Evolutionary conservation across 768 basidiomycete genomes (phyloP).

Genomic region (Amyloporia xantha): DNA sequence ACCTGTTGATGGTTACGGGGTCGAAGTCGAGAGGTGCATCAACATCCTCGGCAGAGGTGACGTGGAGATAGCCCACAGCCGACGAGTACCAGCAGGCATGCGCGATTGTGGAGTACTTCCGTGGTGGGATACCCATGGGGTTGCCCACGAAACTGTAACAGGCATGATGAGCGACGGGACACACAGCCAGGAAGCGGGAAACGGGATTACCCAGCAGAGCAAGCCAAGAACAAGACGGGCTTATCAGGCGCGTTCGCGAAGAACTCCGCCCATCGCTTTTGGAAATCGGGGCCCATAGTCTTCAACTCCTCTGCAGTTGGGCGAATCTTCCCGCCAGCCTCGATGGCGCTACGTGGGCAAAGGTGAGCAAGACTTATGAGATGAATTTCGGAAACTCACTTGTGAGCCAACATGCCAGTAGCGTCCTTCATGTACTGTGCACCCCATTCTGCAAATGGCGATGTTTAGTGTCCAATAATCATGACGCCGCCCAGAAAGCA

Average conservation of each 20-base stretch:
- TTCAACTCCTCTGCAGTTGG: conserved; percentile 44
- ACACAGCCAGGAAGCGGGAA: no score
- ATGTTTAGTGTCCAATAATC: neutral
- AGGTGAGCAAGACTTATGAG: neutral
- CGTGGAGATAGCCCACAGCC: conserved; percentile 43
- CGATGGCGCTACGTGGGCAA: conserved; percentile 33
- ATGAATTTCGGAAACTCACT: conserved; percentile 29
- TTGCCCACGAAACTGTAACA: conserved; percentile 21
- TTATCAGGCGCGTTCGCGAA: conserved; percentile 50
- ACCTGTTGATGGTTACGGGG: conserved; percentile 40
- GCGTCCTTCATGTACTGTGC: conserved; percentile 32
- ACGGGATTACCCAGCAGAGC: conserved; percentile 37
- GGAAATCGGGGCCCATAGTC: conserved; percentile 42
- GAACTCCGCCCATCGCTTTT: conserved; percentile 41
- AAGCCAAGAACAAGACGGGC: conserved; percentile 39
- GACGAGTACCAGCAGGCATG: conserved; percentile 38
- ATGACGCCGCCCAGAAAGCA: neutral
- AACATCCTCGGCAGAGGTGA: conserved; percentile 34
- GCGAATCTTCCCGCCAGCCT: conserved; percentile 52
- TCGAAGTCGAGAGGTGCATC: conserved; percentile 40
- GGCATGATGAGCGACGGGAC: no score
- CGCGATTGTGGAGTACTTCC: conserved; percentile 23
- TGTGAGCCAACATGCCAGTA: conserved; percentile 45
- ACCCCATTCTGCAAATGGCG: conserved; percentile 23
- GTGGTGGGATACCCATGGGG: conserved; percentile 9